Conservation (phyloP, 768 basidiomycete species). For the Grammothele lineata region DNA sequence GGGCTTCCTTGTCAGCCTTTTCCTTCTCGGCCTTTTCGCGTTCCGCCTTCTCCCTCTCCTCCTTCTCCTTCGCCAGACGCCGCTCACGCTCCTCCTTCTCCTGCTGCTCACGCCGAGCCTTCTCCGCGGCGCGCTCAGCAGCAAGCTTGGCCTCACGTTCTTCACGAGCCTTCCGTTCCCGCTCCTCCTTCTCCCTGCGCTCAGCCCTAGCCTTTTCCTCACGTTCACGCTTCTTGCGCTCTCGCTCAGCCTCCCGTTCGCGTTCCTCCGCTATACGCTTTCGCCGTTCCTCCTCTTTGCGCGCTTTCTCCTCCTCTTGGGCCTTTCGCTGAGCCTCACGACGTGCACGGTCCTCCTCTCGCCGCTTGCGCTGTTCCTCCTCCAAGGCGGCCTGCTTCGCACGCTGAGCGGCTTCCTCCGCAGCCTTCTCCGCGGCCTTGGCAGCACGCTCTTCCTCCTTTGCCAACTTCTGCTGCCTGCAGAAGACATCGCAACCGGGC, state of each 20-base stretch:
- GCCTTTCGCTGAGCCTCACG: conserved; percentile 74
- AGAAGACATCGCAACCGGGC: conserved; percentile 6
- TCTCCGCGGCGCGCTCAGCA: conserved; percentile 42
- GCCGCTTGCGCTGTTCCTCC: conserved; percentile 74
- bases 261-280: conserved; percentile 76
- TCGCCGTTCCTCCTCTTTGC: conserved; percentile 81
- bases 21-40: conserved; percentile 27
- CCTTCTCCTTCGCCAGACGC: conserved; percentile 58
- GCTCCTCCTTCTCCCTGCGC: conserved; percentile 51
- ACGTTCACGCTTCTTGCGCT: conserved; percentile 69
- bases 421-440: conserved; percentile 80
- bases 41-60: conserved; percentile 29
- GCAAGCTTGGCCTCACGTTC: conserved; percentile 59
- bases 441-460: conserved; percentile 90
- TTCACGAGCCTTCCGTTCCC: conserved; percentile 58
- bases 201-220: conserved; percentile 57
- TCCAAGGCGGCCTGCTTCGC: conserved; percentile 71
- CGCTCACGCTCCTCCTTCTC: conserved; percentile 67
- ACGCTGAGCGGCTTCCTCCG: conserved; percentile 66
- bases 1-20: conserved; percentile 29
- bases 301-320: conserved; percentile 76
- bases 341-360: conserved; percentile 81
- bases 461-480: conserved; percentile 83
- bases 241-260: conserved; percentile 73
- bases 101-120: conserved; percentile 39